Evolutionary conservation across 1,284 basidiomycete species (phyloP).

Genomic region (Lignosus rhinocerotis): DNA sequence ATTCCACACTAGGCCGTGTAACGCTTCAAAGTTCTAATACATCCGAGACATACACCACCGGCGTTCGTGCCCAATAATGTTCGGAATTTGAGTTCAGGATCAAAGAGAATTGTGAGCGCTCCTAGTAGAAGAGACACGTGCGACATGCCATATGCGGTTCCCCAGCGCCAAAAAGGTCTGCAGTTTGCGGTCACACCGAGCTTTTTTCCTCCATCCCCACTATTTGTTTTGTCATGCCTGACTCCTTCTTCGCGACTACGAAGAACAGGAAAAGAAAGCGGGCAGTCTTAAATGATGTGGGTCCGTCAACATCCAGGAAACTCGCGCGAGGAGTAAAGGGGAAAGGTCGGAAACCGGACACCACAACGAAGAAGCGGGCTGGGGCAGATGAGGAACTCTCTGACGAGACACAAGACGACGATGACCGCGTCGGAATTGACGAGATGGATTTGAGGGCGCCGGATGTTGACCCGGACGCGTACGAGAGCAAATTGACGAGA

Average conservation of each 20-base stretch:
- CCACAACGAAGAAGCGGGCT: constrained; percentile 31
- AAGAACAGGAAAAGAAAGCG: constrained; percentile 75
- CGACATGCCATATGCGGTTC: neutral
- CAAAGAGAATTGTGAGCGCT: too few relatives aligned
- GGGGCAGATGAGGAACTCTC: constrained; percentile 74
- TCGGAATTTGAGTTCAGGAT: too few relatives aligned
- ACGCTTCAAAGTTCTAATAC: too few relatives aligned
- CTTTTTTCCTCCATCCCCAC: neutral
- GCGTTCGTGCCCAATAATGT: too few relatives aligned
- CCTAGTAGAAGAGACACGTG: too few relatives aligned
- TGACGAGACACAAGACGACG: constrained; percentile 59
- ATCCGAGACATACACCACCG: too few relatives aligned
- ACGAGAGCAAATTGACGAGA: constrained; percentile 63
- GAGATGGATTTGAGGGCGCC: constrained; percentile 74
- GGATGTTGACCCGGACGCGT: constrained; percentile 56
- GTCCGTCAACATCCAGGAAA: constrained; percentile 33
- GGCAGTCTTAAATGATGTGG: constrained; percentile 35
- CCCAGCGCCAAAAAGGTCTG: constrained; percentile 13
- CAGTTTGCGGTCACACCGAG: neutral
- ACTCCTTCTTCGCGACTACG: constrained; percentile 75
- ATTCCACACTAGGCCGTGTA: too few relatives aligned
- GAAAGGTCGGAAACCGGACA: constrained; percentile 17
- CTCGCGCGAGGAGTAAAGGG: constrained; percentile 18
- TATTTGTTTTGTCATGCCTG: constrained; percentile 53
- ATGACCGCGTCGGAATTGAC: constrained; percentile 56